These are phyloP conservation scores for Starmera quercuum DNA, from an alignment of 805 yeast genomes.

Conservation along the genomic window DNA sequence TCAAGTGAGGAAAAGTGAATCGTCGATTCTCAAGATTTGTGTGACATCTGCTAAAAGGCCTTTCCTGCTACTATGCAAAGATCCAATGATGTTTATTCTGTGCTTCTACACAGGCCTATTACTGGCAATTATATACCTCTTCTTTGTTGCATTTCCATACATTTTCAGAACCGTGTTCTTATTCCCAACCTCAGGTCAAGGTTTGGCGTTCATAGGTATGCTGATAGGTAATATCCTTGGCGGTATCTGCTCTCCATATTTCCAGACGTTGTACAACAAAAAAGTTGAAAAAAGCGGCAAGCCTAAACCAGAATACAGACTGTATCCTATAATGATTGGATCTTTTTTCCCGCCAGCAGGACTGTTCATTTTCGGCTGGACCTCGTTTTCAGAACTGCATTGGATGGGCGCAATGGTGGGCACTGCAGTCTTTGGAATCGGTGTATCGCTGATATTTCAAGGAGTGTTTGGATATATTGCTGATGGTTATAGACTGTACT, in stretches of 20 bases:
- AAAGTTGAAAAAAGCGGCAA: slow-evolving; percentile 35
- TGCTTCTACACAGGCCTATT: slow-evolving; percentile 51
- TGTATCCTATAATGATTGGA: slow-evolving; percentile 58
- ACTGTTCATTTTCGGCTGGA: slow-evolving; percentile 74
- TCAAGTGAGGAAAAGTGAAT: slow-evolving; percentile 30
- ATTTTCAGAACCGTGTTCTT: slow-evolving; percentile 46
- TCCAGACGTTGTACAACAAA: slow-evolving; percentile 36
- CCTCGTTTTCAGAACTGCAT: slow-evolving; percentile 49
- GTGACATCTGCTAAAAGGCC: slow-evolving; percentile 45
- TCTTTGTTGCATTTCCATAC: slow-evolving; percentile 59
- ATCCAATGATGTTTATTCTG: slow-evolving; percentile 48
- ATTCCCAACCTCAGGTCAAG: slow-evolving; percentile 47
- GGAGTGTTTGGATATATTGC: slow-evolving; percentile 60
- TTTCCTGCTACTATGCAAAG: slow-evolving; percentile 34
- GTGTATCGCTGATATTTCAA: slow-evolving; percentile 60
- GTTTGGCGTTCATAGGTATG: slow-evolving; percentile 57
- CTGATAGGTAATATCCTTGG: slow-evolving; percentile 43
- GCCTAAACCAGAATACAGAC: slow-evolving; percentile 52
- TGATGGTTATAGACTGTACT: slow-evolving; percentile 48
- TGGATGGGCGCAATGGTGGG: slow-evolving; percentile 71
- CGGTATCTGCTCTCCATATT: slow-evolving; percentile 33
- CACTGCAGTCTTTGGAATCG: slow-evolving; percentile 68
- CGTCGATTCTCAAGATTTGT: slow-evolving; percentile 35
- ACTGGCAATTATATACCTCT: slow-evolving; percentile 55
- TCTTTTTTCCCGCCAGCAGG: slow-evolving; percentile 56